A percentile compares a stretch with the other conserved stretches of the same genome.
Conservation (phyloP, 192 early-diverging fungal genomes). For the Mortierella hygrophila region DNA sequence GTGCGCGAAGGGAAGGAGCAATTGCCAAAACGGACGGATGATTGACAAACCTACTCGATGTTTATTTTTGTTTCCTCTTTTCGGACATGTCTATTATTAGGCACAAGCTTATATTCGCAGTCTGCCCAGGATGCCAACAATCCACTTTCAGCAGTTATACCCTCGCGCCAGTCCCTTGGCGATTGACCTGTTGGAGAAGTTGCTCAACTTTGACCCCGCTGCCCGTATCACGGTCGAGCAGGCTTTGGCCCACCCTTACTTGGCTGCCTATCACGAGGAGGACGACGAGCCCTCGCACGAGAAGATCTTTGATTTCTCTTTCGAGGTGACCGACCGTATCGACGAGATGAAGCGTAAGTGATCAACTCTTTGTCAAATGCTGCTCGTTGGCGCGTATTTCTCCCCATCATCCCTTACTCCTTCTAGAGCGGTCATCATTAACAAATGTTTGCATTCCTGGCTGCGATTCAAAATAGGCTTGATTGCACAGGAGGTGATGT, state of each 20-base stretch:
- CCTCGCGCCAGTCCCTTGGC: slow-evolving; percentile 85
- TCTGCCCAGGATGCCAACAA: slow-evolving; percentile 88
- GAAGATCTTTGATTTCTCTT: slow-evolving; percentile 84
- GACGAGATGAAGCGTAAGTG: slow-evolving; percentile 84
- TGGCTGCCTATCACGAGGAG: slow-evolving; percentile 92
- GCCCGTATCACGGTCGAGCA: slow-evolving; percentile 94
- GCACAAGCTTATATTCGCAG: slow-evolving; percentile 96
- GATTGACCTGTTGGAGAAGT: slow-evolving; percentile 87
- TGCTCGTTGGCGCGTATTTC: background rate
- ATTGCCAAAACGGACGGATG: background rate
- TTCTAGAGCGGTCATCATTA: background rate
- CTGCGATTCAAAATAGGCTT: slow-evolving; percentile 65
- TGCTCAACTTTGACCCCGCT: slow-evolving; percentile 94
- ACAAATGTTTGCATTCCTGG: background rate
- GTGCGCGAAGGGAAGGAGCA: background rate
- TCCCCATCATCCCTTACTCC: background rate
- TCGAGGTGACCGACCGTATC: slow-evolving; percentile 80
- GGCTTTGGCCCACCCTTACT: slow-evolving; percentile 92
- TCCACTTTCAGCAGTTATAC: slow-evolving; percentile 90
- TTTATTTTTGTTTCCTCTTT: slow-evolving; percentile 14
- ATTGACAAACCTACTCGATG: background rate
- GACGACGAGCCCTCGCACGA: slow-evolving; percentile 86
- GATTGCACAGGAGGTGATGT: slow-evolving; percentile 86
- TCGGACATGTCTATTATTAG: slow-evolving; percentile 50
- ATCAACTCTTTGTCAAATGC: background rate